Evolutionary conservation across 1,139 yeast species (phyloP), one percentile per base, ranked within the genome.

Genomic region (Candida gigantensis): DNA sequence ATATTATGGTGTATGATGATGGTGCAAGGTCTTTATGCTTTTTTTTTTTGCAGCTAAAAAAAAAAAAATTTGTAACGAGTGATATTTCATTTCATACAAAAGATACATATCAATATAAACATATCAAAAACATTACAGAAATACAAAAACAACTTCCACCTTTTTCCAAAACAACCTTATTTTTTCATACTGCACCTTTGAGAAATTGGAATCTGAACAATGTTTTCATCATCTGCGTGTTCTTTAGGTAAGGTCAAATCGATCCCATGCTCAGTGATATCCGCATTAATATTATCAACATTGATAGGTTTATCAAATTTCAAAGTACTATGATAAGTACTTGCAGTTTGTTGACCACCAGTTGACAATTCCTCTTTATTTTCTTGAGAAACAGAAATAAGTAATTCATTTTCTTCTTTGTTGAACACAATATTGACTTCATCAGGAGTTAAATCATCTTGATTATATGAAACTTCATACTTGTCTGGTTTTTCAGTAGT

Each of bases 371-470:
- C n/a, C n/a, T 49, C 49, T 35, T 46, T 51, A 12, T 48, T 44
- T 26, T 48, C 50, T 24, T 51, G 44, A 7, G 37, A 38, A 24
- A 55, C 45, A 12, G 50, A 43, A 24, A 60, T 44, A 12, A 46
- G 48, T 36, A 60, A 48, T 42, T 52, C 54, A 33, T 60, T 59
- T 26, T 53, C 55, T 21, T 52, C 45, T 39, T 53, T 54, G 28
- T 49, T 46, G 42, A 47, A 56, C 34, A 58, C 60, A 35, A 59
- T 46, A 28, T 51, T 52, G 29, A 59, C 50, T 32, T 56, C 58
- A 24, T 56, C 55, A 21, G 49, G 42, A 10, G 49, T 45, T 26
- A 58, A 46, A 24, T 52, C 45, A n/a, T 44, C 42, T 33, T 55
- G 54, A 21, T 46, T 49, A 36, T 51, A 49, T 19, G 45, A 46